Base-by-base conservation (phyloP, 2,329 filamentous ascomycete species). In the Lizonia empirigonia region DNA sequence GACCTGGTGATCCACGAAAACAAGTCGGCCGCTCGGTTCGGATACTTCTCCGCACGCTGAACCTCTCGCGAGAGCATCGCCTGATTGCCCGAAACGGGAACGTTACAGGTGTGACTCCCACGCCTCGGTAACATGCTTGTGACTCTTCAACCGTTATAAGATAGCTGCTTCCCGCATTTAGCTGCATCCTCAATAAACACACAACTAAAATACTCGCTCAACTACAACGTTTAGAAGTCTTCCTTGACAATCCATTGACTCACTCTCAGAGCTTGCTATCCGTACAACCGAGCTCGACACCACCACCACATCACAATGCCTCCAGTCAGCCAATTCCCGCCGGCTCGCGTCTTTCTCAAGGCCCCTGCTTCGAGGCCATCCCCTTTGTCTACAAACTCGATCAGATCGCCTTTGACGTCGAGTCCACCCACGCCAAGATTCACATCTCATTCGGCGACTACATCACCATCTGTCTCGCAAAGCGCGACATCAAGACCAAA, bases 271-370 rank as follows among this genome's bases (percentile, higher is more conserved):
- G 19, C 35, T 40, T 15, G 27, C 26, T 32, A 41, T 41, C 34
- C 38, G 16, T 33, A 36, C 37, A 16, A 22, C 49, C 32, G 42
- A 38, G 26, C 22, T n/a, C n/a, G 20, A 36, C 18, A 24, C 38
- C 9, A 48, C 34, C 16, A 35, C 26, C 22, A 6, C 37, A 26
- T 19, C 42, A 40, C 32, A 44, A 67, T 67, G 64, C 64, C 64
- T 60, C 55, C 64, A 54, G 53, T 67, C 29, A 66, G 63, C 55
- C 63, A 66, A 57, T 65, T 67, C 33, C 64, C 64, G 9, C 63
- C 64, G 22, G 64, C 64, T 8, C 58, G 64, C 20, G 63, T 65
- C 54, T 67, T 65, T 33, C 45, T 67, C 33, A 65, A 67, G 45
- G 51, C 48, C 6, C 40, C 49, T 38, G 18, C 52, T 27, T 44